Evolutionary conservation across 352 stramenopile genomes (phyloP).

Genomic region (Thraustotheca clavata): DNA sequence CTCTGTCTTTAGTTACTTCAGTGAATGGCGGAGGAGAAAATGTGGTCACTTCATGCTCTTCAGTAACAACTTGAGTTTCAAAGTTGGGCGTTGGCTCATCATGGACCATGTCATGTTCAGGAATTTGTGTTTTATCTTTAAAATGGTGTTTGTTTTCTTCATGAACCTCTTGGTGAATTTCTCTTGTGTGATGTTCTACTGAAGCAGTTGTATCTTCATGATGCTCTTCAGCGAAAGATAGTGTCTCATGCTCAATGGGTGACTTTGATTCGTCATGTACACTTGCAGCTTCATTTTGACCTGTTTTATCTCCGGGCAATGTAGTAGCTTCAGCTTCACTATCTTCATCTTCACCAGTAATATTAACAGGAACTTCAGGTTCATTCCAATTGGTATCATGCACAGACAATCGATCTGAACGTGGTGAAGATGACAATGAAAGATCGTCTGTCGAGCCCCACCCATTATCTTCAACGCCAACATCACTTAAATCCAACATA

Average conservation of each 20-base stretch:
- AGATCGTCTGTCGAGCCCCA: conserved; percentile 3
- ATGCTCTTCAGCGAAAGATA: neutral
- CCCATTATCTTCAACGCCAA: neutral
- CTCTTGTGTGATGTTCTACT: too few relatives aligned
- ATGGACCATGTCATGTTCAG: neutral
- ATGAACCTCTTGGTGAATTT: too few relatives aligned
- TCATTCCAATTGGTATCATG: neutral
- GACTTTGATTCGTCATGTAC: neutral
- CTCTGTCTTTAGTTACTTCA: neutral
- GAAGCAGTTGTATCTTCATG: too few relatives aligned
- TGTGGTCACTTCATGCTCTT: neutral
- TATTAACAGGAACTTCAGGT: neutral
- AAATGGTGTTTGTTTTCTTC: too few relatives aligned
- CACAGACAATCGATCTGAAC: neutral
- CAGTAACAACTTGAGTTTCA: too few relatives aligned
- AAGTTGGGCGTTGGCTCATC: neutral
- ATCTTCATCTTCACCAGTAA: neutral
- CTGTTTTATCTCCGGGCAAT: neutral
- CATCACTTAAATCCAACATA: conserved; percentile 8
- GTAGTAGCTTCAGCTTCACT: neutral
- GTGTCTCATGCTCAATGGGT: neutral
- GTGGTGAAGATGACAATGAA: neutral
- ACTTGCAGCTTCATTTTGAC: neutral
- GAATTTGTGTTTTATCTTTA: neutral
- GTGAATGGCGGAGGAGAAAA: neutral